These are phyloP conservation scores for Curvularia sp. DNA, from an alignment of 2,329 filamentous ascomycete genomes.

Conservation along the genomic window DNA sequence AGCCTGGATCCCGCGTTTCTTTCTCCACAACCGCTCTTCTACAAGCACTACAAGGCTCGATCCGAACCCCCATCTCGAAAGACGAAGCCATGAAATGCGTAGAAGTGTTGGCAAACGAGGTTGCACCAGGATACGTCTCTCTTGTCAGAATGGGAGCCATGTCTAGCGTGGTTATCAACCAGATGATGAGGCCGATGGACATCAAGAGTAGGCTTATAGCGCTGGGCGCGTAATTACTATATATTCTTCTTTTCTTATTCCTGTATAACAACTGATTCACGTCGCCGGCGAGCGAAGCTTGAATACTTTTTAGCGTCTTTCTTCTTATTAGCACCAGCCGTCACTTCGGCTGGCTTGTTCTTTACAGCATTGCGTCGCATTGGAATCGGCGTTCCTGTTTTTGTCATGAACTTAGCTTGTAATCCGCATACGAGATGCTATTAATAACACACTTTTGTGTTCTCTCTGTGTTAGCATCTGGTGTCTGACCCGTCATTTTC, in stretches of 20 bases:
- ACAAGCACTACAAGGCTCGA: slow-evolving; percentile 55
- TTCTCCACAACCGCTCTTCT: slow-evolving; percentile 55
- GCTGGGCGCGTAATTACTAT: slow-evolving; percentile 31
- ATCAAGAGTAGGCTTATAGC: slow-evolving; percentile 43
- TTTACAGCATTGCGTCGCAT: neutral
- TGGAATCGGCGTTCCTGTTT: neutral
- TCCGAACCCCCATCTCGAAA: slow-evolving; percentile 55
- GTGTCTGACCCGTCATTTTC: neutral
- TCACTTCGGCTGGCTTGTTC: neutral
- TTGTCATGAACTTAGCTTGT: neutral
- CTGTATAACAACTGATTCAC: neutral
- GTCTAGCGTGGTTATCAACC: slow-evolving; percentile 55
- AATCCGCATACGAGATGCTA: neutral
- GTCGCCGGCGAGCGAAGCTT: neutral
- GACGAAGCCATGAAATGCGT: slow-evolving; percentile 56
- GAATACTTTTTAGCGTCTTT: neutral
- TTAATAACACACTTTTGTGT: neutral
- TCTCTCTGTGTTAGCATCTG: neutral
- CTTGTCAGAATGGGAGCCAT: slow-evolving; percentile 50
- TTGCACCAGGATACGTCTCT: slow-evolving; percentile 55
- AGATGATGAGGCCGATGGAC: slow-evolving; percentile 43
- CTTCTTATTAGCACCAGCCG: neutral
- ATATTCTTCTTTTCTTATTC: neutral
- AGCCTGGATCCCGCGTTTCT: slow-evolving; percentile 49
- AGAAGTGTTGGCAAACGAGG: slow-evolving; percentile 54